phyloP scores from a whole-genome alignment of 495 filamentous ascomycete species.

The Cenococcum geophilum region DNA sequence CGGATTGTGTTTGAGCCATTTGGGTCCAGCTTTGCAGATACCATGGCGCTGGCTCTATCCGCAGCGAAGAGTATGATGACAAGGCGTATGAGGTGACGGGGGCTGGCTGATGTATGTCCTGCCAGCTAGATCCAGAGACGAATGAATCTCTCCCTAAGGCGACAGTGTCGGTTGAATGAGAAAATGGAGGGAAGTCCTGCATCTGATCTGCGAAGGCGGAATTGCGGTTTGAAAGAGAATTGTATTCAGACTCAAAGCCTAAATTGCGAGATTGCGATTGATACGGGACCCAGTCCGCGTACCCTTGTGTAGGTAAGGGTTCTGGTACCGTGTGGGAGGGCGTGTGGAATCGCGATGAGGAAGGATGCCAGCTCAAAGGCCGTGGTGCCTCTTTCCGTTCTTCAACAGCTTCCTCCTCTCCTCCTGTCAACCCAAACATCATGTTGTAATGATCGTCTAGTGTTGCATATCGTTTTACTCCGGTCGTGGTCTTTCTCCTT shows the following conservation, averaged over 20 bases:
- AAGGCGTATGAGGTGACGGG: conserved; percentile 10
- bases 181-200: conserved; percentile 4
- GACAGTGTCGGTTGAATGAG: not conserved
- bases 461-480: conserved; percentile 27
- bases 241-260: conserved; percentile 22
- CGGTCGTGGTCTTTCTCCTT: conserved; percentile 26
- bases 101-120: conserved; percentile 9
- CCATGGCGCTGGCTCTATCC: conserved; percentile 25
- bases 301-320: not conserved
- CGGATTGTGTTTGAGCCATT: conserved; percentile 19
- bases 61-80: conserved; percentile 19
- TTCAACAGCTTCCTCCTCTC: conserved; percentile 13
- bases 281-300: conserved; percentile 5
- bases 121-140: conserved; percentile 19
- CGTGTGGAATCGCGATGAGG: conserved; percentile 22
- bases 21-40: conserved; percentile 27
- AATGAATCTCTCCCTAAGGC: conserved; percentile 11
- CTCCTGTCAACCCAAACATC: conserved; percentile 26
- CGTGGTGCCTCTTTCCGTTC: conserved; percentile 10
- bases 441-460: conserved; percentile 32
- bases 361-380: conserved; percentile 31
- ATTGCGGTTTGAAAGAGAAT: conserved; percentile 23
- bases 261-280: conserved; percentile 15
- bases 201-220: conserved; percentile 17
- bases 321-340: conserved; percentile 8